Evolutionary conservation across 192 early-diverging fungal genomes (phyloP).

Genomic region (Podila verticillata): DNA sequence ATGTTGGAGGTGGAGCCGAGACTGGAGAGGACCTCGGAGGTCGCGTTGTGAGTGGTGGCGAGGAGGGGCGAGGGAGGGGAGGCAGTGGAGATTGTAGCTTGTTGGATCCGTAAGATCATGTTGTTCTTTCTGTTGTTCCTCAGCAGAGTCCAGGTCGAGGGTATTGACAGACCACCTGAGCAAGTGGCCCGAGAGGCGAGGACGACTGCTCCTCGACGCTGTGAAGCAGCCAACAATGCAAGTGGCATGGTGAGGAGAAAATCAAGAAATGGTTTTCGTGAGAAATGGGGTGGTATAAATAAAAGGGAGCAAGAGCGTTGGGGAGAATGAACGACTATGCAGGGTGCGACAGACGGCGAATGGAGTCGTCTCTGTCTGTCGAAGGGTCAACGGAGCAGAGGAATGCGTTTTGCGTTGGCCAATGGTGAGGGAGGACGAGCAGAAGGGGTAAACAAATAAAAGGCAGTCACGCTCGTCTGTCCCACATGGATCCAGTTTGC

Average conservation of each 20-base stretch:
- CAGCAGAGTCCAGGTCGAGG: neutral
- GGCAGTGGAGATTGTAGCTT: neutral
- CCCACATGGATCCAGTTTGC: too few species aligned
- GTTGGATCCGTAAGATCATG: neutral
- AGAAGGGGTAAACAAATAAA: too few species aligned
- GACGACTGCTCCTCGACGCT: neutral
- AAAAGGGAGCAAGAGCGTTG: too few species aligned
- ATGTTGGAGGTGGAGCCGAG: neutral
- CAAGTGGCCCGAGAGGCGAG: neutral
- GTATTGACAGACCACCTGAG: neutral
- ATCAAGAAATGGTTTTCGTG: too few species aligned
- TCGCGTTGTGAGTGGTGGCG: neutral
- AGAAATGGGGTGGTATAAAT: too few species aligned
- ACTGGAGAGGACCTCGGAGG: neutral
- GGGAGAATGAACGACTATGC: too few species aligned
- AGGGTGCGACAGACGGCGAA: too few species aligned
- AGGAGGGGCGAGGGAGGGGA: neutral
- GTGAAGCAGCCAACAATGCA: slow-evolving; percentile 5
- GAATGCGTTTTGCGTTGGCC: too few species aligned
- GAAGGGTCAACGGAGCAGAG: too few species aligned
- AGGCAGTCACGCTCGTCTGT: too few species aligned
- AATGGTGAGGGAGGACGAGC: too few species aligned
- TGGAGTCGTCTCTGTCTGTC: too few species aligned
- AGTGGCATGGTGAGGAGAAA: slow-evolving; percentile 1
- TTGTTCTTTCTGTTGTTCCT: neutral